Evolutionary conservation across 116 monocot species (phyloP).

Genomic region (Posidonia oceanica): DNA sequence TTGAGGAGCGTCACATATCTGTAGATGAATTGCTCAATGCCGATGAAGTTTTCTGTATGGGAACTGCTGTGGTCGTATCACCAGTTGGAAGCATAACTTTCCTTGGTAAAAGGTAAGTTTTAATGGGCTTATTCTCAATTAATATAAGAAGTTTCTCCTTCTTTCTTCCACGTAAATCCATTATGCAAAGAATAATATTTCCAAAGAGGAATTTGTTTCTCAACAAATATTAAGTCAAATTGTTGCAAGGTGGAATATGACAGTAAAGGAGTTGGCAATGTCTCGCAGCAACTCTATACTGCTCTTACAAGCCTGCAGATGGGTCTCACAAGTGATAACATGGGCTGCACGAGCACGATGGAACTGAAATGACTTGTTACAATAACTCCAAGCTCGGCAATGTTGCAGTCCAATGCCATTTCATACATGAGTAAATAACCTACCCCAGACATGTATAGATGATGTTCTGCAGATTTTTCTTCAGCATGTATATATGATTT

Average conservation of each 20-base stretch:
- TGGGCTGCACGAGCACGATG: constrained; percentile 91
- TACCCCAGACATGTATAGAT: too few species aligned
- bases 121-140: too few species aligned
- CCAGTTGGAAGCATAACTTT: constrained; percentile 83
- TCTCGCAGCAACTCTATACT: constrained; percentile 69
- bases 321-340: constrained; percentile 64
- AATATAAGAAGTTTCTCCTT: too few species aligned
- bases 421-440: neutral
- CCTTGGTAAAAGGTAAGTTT: constrained; percentile 51
- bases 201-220: neutral
- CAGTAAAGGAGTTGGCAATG: constrained; percentile 39
- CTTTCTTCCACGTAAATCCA: too few species aligned
- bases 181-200: too few species aligned
- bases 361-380: constrained; percentile 13
- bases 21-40: constrained; percentile 82
- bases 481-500: neutral
- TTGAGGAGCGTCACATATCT: constrained; percentile 57
- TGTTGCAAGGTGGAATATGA: constrained; percentile 62
- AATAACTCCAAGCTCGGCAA: neutral
- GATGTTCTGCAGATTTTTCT: neutral
- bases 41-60: constrained; percentile 97
- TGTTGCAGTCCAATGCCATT: neutral
- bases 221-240: neutral
- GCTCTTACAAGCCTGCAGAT: constrained; percentile 69
- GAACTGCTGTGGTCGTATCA: constrained; percentile 91